Evolutionary conservation across 2,329 filamentous ascomycete genomes (phyloP), one percentile per base, ranked within the genome.

Genomic region (Cladosporium sp.): DNA sequence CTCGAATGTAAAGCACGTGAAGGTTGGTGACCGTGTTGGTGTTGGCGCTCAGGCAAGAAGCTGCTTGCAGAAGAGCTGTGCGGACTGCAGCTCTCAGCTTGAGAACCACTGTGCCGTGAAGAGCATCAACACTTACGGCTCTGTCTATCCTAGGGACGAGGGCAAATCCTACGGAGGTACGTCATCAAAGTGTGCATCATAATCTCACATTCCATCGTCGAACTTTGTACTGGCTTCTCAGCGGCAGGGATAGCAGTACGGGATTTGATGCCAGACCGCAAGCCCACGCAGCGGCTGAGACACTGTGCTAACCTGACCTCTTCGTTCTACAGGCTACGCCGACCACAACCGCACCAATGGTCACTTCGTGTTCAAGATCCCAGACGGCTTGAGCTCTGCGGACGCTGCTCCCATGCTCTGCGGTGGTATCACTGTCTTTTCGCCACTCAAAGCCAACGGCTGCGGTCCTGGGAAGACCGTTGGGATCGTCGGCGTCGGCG

Each of bases 361-460:
- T 7, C 84, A 86, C 70, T 93, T 91, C 69, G 83, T 82, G 0
- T 78, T 87, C 71, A 82, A 79, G 72, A 87, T 88, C 66, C 86
- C 86, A 0, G 80, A 83, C 16, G 73, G 67, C 0, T 68, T 88
- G 31, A 71, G 77, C 1, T 82, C 79, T 33, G 81, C 80, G 11
- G 80, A 83, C 65, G 86, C 85, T 1, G 85, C 90, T 1, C 91
- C 91, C 1, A 87, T 95, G 81, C 82, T 94, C 31, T 94, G 91
- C 73, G 91, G 88, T 1, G 91, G 92, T 1, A 83, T 94, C 62
- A 95, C 91, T 0, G 85, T 89, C 0, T 95, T 86, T 74, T 85
- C 85, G 5, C 91, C 91, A 0, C 78, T 95, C 18, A 84, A 84
- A 59, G 84, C 88, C 31, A 87, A 90, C 40, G 86, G 86, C 1